Conservation (phyloP, 1,284 basidiomycete species). For the Cutaneotrichosporon sp. region DNA sequence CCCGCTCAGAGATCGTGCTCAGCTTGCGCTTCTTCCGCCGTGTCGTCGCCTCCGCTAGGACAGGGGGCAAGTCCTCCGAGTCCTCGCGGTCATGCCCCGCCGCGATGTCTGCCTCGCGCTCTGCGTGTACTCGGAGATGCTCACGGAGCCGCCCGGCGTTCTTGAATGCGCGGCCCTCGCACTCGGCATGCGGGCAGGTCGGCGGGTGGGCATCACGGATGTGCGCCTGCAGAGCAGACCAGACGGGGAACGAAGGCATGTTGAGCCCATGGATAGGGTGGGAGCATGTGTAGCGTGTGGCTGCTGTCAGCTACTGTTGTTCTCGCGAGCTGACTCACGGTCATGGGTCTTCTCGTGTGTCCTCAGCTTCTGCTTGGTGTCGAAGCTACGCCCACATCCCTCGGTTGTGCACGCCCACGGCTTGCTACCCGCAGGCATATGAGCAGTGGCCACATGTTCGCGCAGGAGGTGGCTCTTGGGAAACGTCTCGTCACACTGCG, state of each 20-base stretch:
- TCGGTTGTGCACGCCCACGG: constrained; percentile 71
- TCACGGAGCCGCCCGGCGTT: constrained; percentile 70
- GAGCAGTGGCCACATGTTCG: constrained; percentile 68
- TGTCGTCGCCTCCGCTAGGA: constrained; percentile 15
- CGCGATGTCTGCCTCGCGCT: constrained; percentile 54
- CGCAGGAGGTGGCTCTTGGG: constrained; percentile 78
- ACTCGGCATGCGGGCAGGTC: constrained; percentile 68
- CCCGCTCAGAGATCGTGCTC: constrained; percentile 4
- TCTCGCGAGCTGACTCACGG: constrained; percentile 58
- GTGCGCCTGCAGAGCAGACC: constrained; percentile 81
- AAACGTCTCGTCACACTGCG: constrained; percentile 68
- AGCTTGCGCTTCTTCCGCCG: constrained; percentile 19
- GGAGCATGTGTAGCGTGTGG: constrained; percentile 77
- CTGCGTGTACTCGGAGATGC: constrained; percentile 76
- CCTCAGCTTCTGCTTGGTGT: constrained; percentile 74
- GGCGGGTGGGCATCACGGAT: constrained; percentile 76
- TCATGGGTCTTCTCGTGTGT: constrained; percentile 79
- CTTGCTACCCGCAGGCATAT: constrained; percentile 77
- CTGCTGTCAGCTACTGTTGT: constrained; percentile 53
- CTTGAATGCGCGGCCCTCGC: constrained; percentile 70
- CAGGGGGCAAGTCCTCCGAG: constrained; percentile 14
- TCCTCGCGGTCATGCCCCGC: constrained; percentile 1
- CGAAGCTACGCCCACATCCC: constrained; percentile 75
- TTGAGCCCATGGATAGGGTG: constrained; percentile 61
- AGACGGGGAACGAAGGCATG: constrained; percentile 68